phyloP scores from a whole-genome alignment of 345 rosid genomes.

The Aethionema arabicum region DNA sequence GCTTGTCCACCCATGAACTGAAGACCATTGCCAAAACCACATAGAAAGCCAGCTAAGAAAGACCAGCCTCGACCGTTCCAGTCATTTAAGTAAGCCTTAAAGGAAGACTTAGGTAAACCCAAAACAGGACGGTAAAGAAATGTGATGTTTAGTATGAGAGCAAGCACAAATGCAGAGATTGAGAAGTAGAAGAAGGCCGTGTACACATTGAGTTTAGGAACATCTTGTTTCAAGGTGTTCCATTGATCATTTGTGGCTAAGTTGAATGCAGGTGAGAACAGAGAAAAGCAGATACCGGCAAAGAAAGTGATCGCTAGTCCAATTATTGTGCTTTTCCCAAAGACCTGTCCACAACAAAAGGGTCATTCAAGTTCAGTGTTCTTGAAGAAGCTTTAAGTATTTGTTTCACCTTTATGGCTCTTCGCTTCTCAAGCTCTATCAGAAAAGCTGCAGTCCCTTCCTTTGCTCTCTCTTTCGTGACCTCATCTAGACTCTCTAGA shows the following conservation, averaged over 20 bases:
- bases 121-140: slow-evolving; percentile 68
- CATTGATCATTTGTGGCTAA: slow-evolving; percentile 87
- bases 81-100: slow-evolving; percentile 63
- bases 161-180: slow-evolving; percentile 53
- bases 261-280: slow-evolving; percentile 91
- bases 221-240: slow-evolving; percentile 67
- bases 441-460: slow-evolving; percentile 62
- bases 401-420: slow-evolving; percentile 66
- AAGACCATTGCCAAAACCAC: slow-evolving; percentile 83
- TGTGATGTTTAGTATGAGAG: slow-evolving; percentile 53
- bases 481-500: slow-evolving; percentile 25
- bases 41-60: slow-evolving; percentile 68
- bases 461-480: slow-evolving; percentile 41
- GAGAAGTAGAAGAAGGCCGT: slow-evolving; percentile 84
- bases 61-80: slow-evolving; percentile 90
- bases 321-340: slow-evolving; percentile 60
- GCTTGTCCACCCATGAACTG: slow-evolving; percentile 94
- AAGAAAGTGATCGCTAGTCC: slow-evolving; percentile 64
- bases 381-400: not conserved
- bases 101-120: slow-evolving; percentile 57
- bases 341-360: slow-evolving; percentile 46
- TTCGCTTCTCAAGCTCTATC: slow-evolving; percentile 65
- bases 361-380: not conserved
- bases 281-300: slow-evolving; percentile 74
- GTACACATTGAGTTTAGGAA: slow-evolving; percentile 65